Evolutionary conservation across 768 basidiomycete genomes (phyloP), one percentile per base, ranked within the genome.

Genomic region (Suillus spraguei): DNA sequence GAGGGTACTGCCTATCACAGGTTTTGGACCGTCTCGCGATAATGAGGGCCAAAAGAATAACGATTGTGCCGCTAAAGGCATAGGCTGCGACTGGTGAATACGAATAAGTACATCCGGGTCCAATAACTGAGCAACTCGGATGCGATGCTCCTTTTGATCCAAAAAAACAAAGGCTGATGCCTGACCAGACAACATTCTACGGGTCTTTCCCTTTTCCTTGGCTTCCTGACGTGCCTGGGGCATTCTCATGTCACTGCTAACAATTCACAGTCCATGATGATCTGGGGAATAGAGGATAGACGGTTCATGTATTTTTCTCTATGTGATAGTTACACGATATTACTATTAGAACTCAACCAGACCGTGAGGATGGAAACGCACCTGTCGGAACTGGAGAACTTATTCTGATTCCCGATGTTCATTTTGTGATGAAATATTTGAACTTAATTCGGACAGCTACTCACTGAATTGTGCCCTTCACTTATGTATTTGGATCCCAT

Each of bases 1-100:
- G 28, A 28, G 52, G 62, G 68, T 64, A 36, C 64, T 72, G 13
- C 76, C 75, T 42, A 76, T 52, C 20, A 72, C 33, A 8, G 69
- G 71, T 47, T 65, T 68, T 1, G 75, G 76, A 35, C 74, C 74
- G 55, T 17, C 38, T 56, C 6, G 24, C 24, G 11, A 56, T 17
- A 17, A 55, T 14, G 22, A 38, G 16, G n/a, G n/a, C 16, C 24
- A 28, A 60, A 59, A 44, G 13, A 42, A 49, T 20, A 28, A 8
- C 5, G 28, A 13, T 22, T 14, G 61, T 35, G 9, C 17, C 22
- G 20, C 33, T 50, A 39, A 61, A 39, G 38, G 54, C 22, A 59
- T 38, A 20, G 14, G n/a, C 35, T 24, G 54, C 11, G 53, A 58
- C n/a, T 33, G 11, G 44, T 5, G n/a, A 13, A 46, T 22, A 46